Base-by-base conservation (phyloP, 1,284 basidiomycete genomes). In the Leccinum fuscescens region DNA sequence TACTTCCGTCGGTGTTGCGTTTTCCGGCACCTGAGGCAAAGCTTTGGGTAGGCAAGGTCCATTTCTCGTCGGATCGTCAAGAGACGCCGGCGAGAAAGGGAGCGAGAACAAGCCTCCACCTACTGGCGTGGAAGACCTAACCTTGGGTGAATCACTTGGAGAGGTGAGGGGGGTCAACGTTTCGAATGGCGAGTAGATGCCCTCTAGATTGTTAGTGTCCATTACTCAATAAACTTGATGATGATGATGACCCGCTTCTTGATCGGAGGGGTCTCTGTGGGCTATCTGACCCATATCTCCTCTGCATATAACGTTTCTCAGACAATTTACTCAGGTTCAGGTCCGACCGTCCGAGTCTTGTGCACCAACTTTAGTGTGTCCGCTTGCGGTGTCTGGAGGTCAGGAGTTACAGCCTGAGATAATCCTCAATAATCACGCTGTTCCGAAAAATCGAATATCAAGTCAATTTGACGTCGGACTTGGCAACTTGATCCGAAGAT, bases 11-110 rank as follows among this genome's bases (percentile, higher is more conserved):
- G 59, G 68, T 2, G 66, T 69, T 44, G 53, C 61, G 37, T 71
- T 70, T 6, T 33, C 50, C 0, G 62, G 60, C 17, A 73, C 58
- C 44, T 67, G 58, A 7, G 71, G 70, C 1, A 73, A 52, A 11
- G 33, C 12, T 48, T 46, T 35, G 11, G 71, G 67, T 27, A 70
- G 52, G 53, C n/a, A 8, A 3, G 67, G 67, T 4, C 63, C 64
- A 22, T 70, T 49, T 58, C 61, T 69, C 44, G 60, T 49, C 24
- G 67, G 63, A n/a, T 57, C 56, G 7, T 58, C 44, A n/a, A 72
- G 55, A 50, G 65, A 58, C 12, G 65, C 54, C 0, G 69, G 68
- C 3, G 49, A 55, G 59, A 70, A 69, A 11, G 63, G 59, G 22
- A 24, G 7, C 0, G 54, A 62, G 31, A 72, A 64, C 12, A 63